A percentile compares a stretch with the other conserved stretches of the same genome.
These are phyloP conservation scores for Arachis monticola DNA, from an alignment of 331 rosid genomes.

Conservation along the genomic window DNA sequence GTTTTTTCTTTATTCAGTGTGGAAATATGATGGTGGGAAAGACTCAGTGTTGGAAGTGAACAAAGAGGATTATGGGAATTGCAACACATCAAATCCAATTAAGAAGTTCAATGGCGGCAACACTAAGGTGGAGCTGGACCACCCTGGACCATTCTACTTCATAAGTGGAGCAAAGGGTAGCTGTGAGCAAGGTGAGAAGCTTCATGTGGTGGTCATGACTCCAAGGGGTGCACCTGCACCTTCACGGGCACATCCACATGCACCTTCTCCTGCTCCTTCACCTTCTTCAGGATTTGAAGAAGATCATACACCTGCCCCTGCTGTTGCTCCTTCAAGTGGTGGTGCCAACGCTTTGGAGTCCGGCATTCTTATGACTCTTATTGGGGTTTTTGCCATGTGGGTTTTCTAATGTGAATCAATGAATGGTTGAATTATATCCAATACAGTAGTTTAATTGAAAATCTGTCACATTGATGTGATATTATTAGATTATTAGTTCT, in stretches of 20 bases:
- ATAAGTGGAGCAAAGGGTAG: constrained; percentile 75
- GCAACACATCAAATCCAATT: constrained; percentile 58
- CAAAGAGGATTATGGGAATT: constrained; percentile 53
- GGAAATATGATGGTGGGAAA: constrained; percentile 67
- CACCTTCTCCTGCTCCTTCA: constrained; percentile 61
- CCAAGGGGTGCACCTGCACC: constrained; percentile 61
- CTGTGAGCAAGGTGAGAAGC: constrained; percentile 78
- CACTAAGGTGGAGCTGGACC: constrained; percentile 63
- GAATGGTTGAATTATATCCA: too few species aligned
- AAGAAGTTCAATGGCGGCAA: constrained; percentile 58
- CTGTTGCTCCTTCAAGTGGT: constrained; percentile 75
- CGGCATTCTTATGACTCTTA: constrained; percentile 42
- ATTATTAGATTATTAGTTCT: constrained; percentile 3
- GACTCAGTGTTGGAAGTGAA: constrained; percentile 80
- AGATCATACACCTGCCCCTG: constrained; percentile 58
- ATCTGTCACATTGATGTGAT: constrained; percentile 7
- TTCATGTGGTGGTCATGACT: constrained; percentile 64
- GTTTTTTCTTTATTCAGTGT: constrained; percentile 44
- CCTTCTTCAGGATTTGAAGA: constrained; percentile 52
- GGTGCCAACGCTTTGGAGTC: constrained; percentile 46
- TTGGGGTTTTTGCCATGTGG: constrained; percentile 47
- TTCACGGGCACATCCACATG: constrained; percentile 37
- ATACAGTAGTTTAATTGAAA: too few species aligned
- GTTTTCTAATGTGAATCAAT: constrained; percentile 35
- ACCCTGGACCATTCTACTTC: constrained; percentile 70